Conservation (phyloP, 2,329 filamentous ascomycete genomes). For the Paraphoma chrysanthemicola region DNA sequence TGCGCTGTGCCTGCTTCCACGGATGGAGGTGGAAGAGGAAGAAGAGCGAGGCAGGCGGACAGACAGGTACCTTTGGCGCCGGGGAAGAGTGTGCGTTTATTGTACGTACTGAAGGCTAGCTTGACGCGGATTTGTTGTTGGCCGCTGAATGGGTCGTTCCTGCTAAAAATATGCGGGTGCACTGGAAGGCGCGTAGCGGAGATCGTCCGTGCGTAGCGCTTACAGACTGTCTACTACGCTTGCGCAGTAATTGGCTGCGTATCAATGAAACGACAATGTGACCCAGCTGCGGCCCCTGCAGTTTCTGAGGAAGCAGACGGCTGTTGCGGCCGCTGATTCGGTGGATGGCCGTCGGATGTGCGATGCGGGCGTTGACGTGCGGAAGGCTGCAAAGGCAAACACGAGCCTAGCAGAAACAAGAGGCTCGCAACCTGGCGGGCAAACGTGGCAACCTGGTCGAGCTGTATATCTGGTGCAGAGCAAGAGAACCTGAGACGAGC, state of each 20-base stretch:
- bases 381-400: conserved; percentile 31
- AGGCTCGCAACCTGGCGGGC: conserved; percentile 24
- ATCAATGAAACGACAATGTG: conserved; percentile 44
- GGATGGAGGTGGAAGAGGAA: conserved; percentile 28
- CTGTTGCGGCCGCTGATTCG: conserved; percentile 35
- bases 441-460: conserved; percentile 34
- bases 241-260: conserved; percentile 23
- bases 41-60: conserved; percentile 35
- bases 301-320: conserved; percentile 25
- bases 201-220: conserved; percentile 25
- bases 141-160: conserved; percentile 37
- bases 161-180: conserved; percentile 39
- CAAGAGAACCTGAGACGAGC: conserved; percentile 34
- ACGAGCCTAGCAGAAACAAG: conserved; percentile 19
- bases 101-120: conserved; percentile 33
- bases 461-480: conserved; percentile 25
- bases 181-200: conserved; percentile 16
- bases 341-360: conserved; percentile 23
- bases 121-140: conserved; percentile 41
- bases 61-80: conserved; percentile 31
- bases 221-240: conserved; percentile 10
- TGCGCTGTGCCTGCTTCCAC: conserved; percentile 39
- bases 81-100: conserved; percentile 41
- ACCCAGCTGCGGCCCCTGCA: conserved; percentile 47
- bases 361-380: conserved; percentile 34